phyloP scores from a whole-genome alignment of 2,329 filamentous ascomycete genomes.

The Diaporthe citri region DNA sequence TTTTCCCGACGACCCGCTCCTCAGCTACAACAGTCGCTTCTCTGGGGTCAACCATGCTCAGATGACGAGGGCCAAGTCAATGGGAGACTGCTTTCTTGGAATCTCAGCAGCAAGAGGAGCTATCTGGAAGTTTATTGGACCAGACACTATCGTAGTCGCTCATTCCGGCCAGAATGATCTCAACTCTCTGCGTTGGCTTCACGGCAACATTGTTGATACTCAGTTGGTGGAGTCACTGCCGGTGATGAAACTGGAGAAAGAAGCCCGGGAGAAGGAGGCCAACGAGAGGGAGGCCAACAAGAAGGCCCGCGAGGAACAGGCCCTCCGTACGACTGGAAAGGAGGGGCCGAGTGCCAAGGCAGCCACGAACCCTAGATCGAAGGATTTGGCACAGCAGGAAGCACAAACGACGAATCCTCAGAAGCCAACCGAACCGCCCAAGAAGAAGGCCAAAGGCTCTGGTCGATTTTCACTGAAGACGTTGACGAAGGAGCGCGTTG shows the following conservation, averaged over 20 bases:
- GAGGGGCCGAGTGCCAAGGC: background rate
- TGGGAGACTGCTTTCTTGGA: conserved; percentile 54
- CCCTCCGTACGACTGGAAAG: background rate
- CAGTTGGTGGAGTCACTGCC: conserved; percentile 48
- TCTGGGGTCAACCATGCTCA: conserved; percentile 60
- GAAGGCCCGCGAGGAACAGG: background rate
- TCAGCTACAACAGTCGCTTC: conserved; percentile 62
- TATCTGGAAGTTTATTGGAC: conserved; percentile 59
- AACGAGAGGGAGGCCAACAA: conserved; percentile 37
- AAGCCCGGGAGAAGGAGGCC: conserved; percentile 38
- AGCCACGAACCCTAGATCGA: no score
- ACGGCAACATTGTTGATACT: conserved; percentile 60
- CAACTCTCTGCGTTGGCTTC: conserved; percentile 61
- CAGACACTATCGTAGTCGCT: conserved; percentile 61
- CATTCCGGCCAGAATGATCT: conserved; percentile 60
- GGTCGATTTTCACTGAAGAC: conserved; percentile 32
- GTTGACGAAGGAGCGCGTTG: conserved; percentile 14
- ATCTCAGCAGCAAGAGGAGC: conserved; percentile 55
- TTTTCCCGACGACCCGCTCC: conserved; percentile 58
- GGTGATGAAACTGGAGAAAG: conserved; percentile 42
- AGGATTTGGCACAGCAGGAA: background rate
- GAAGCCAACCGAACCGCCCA: background rate
- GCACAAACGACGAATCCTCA: background rate
- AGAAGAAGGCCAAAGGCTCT: conserved; percentile 25
- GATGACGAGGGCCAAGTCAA: conserved; percentile 53